Evolutionary conservation across 2,329 filamentous ascomycete genomes (phyloP), one percentile per base, ranked within the genome.

Genomic region (Penicillium sp.): DNA sequence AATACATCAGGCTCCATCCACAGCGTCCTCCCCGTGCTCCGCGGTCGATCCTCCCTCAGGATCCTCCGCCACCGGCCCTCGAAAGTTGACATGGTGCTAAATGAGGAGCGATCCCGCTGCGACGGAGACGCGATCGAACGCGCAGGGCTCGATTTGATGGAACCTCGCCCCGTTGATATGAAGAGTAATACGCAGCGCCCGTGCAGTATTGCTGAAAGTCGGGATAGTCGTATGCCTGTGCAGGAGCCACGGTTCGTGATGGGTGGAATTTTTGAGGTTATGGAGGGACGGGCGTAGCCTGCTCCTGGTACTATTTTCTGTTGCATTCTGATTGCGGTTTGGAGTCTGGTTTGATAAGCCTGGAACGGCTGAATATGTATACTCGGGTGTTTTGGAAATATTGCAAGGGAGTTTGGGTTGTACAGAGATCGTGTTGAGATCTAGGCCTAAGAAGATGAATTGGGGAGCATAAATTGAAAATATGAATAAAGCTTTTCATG

Each of bases 251-350:
- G 63, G 14, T 70, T 69, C 51, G 70, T 74, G 20, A 69, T 74
- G 66, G 71, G 71, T 13, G 72, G 72, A 7, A 74, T 74, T 27
- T 69, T 72, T 46, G 72, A 74, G 57, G 69, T 74, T 26, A 69
- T 74, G 69, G 72, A 74, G 49, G 69, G 68, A 10, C 52, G 55
- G 18, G 64, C 62, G 39, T 72, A 54, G 42, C 41, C 39, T 46
- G 31, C 38, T 29, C 10, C 8, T 11, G 40, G 36, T 37, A 31
- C 20, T 23, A 22, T 13, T 20, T 37, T 39, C 44, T 20, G 24
- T n/a, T n/a, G 27, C 28, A 38, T 37, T 47, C 26, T 35, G 45
- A 40, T 37, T 26, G 9, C 24, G 18, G 18, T 26, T 26, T 29
- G 36, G 11, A 23, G 35, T 22, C 16, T 38, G 18, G 18, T 20